Conservation (phyloP, 2,329 filamentous ascomycete genomes). For the Pestalotiopsis sp. region DNA sequence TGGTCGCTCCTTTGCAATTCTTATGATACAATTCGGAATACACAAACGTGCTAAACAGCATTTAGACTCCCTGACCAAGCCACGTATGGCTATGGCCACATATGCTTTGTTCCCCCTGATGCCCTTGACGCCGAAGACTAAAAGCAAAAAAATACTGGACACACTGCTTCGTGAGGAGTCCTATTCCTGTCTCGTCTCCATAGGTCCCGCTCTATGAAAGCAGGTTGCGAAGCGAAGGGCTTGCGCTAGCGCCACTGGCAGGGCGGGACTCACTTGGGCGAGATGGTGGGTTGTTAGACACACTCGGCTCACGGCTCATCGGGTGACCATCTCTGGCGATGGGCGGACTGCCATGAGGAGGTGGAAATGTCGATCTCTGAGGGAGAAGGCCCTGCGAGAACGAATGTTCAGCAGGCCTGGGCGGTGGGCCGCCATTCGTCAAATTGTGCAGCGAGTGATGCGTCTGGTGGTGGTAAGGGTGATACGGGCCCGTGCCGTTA, state of each 20-base stretch:
- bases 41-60: background rate
- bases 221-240: constrained; percentile 74
- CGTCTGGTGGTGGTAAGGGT: constrained; percentile 33
- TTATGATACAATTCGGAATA: background rate
- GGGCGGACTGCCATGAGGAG: constrained; percentile 48
- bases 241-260: constrained; percentile 72
- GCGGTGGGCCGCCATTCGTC: constrained; percentile 42
- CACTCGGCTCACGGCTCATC: constrained; percentile 31
- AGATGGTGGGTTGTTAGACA: constrained; percentile 30
- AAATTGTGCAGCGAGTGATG: constrained; percentile 31
- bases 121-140: background rate
- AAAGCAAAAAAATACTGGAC: background rate
- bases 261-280: constrained; percentile 36
- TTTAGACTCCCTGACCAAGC: background rate
- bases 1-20: background rate
- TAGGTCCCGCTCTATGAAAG: constrained; percentile 51
- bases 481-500: constrained; percentile 41
- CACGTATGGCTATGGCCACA: background rate
- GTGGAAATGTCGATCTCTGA: constrained; percentile 43
- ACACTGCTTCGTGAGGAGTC: background rate
- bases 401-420: constrained; percentile 45
- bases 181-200: background rate
- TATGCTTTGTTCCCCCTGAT: background rate
- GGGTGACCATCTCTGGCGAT: constrained; percentile 40
- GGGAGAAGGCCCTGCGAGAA: constrained; percentile 46